phyloP scores from a whole-genome alignment of 371 early-diverging fungal species.

The Chytridiales sp. region DNA sequence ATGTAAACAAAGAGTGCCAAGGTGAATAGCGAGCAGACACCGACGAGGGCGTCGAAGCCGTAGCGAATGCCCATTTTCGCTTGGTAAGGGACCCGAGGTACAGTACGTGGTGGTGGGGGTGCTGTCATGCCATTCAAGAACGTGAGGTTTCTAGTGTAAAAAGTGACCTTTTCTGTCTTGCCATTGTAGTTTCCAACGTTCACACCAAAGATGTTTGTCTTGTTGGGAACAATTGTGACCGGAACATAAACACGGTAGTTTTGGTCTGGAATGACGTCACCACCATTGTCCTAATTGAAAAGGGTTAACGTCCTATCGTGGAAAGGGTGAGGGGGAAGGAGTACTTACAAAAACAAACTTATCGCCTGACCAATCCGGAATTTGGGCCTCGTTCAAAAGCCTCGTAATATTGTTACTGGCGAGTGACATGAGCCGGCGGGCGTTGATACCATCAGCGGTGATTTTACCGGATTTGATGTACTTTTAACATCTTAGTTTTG shows the following conservation, averaged over 20 bases:
- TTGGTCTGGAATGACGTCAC: background rate
- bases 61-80: constrained; percentile 7
- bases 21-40: constrained; percentile 15
- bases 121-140: constrained; percentile 1
- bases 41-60: constrained; percentile 15
- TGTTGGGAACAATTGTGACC: background rate
- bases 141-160: background rate
- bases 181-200: background rate
- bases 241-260: background rate
- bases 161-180: background rate
- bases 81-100: background rate
- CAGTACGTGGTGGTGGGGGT: constrained; percentile 3
- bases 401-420: too few species aligned
- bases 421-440: background rate
- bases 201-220: background rate
- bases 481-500: too few species aligned
- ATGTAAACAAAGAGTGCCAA: constrained; percentile 8
- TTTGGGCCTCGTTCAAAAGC: too few species aligned
- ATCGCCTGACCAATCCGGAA: too few species aligned
- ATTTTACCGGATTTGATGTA: too few species aligned
- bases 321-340: background rate
- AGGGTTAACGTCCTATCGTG: background rate
- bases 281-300: background rate
- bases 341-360: too few species aligned
- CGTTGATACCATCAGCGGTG: background rate